A percentile compares a stretch with the other conserved stretches of the same genome.
These are phyloP conservation scores for Podospora anserina DNA, from an alignment of 495 filamentous ascomycete genomes.

Conservation along the genomic window DNA sequence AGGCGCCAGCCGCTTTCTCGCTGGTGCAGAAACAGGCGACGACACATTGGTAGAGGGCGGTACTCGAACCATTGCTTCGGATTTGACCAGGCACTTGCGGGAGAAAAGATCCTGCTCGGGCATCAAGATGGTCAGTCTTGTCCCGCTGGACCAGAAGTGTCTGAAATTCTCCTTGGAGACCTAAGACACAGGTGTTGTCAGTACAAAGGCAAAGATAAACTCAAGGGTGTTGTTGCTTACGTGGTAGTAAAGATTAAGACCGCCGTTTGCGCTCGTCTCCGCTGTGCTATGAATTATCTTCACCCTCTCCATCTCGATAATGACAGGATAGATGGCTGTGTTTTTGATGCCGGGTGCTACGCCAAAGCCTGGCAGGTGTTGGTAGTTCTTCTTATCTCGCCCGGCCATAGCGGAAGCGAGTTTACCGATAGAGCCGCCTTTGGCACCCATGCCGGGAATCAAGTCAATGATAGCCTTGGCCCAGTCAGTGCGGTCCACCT, in stretches of 20 bases:
- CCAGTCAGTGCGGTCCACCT: constrained; percentile 72
- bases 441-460: constrained; percentile 44
- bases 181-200: background rate
- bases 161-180: background rate
- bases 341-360: constrained; percentile 45
- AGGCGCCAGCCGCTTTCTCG: constrained; percentile 42
- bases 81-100: constrained; percentile 1
- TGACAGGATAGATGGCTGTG: constrained; percentile 48
- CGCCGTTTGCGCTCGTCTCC: constrained; percentile 8
- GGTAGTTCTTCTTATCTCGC: constrained; percentile 41
- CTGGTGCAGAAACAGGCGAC: constrained; percentile 59
- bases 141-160: background rate
- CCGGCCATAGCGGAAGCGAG: constrained; percentile 49
- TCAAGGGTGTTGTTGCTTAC: background rate
- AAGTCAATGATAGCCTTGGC: constrained; percentile 65
- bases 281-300: constrained; percentile 34
- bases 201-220: background rate
- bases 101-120: constrained; percentile 1
- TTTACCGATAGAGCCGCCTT: constrained; percentile 50
- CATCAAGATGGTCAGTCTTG: background rate
- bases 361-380: constrained; percentile 32
- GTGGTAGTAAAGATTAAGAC: constrained; percentile 6
- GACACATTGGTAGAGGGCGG: constrained; percentile 80
- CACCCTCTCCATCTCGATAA: constrained; percentile 46
- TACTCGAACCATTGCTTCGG: background rate